These are phyloP conservation scores for Yamadazyma jaroonii DNA, from an alignment of 1,139 yeast species.

Conservation along the genomic window DNA sequence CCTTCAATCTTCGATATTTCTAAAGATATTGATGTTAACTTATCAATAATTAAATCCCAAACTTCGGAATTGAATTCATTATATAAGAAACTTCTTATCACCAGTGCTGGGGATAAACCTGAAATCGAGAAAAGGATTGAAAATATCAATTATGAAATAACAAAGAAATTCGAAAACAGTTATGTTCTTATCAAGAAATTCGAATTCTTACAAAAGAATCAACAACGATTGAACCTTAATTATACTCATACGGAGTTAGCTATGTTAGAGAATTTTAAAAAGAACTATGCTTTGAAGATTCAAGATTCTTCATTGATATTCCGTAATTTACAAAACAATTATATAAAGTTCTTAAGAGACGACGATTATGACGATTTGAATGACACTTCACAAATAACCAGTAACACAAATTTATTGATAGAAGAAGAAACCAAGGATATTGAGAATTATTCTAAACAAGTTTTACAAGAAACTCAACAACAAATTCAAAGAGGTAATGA, in stretches of 20 bases:
- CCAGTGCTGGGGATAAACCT: constrained; percentile 78
- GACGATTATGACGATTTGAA: constrained; percentile 54
- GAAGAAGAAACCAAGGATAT: constrained; percentile 40
- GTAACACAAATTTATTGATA: constrained; percentile 4
- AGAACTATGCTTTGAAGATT: constrained; percentile 78
- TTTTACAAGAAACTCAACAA: constrained; percentile 46
- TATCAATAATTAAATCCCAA: constrained; percentile 47
- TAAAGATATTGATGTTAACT: constrained; percentile 63
- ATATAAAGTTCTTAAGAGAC: constrained; percentile 70
- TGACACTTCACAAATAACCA: constrained; percentile 8
- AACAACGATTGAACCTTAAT: constrained; percentile 29
- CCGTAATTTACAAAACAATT: constrained; percentile 84
- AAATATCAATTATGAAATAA: constrained; percentile 67
- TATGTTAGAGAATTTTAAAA: constrained; percentile 77
- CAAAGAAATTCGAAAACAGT: constrained; percentile 71
- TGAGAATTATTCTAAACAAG: constrained; percentile 43
- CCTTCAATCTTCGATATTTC: constrained; percentile 79
- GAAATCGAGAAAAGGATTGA: constrained; percentile 69
- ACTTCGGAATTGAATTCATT: constrained; percentile 59
- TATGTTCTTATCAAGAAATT: constrained; percentile 72
- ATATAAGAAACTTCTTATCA: constrained; percentile 80
- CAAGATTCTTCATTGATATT: constrained; percentile 76
- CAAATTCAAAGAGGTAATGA: constrained; percentile 23
- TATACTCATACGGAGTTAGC: constrained; percentile 51
- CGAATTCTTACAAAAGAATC: constrained; percentile 46